These are phyloP conservation scores for Ceratopteris richardii DNA, from an alignment of 75 land plant species.

Conservation along the genomic window DNA sequence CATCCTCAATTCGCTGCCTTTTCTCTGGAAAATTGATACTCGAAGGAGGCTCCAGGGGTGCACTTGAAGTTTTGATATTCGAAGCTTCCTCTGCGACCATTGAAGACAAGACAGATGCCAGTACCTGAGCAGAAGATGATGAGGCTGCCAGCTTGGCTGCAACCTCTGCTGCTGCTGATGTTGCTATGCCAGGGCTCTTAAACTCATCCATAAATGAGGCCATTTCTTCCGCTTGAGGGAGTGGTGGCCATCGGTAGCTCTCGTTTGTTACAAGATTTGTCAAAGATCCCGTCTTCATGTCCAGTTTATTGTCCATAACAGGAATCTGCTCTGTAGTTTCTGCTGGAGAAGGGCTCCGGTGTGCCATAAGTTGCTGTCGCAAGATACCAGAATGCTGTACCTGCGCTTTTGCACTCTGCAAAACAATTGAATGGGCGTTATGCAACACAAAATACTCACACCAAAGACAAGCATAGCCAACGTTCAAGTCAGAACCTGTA, in stretches of 20 bases:
- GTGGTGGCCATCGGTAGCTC: background rate
- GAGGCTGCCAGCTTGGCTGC: slow-evolving; percentile 90
- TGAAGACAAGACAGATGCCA: slow-evolving; percentile 79
- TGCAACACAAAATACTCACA: too few species aligned
- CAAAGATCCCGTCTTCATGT: slow-evolving; percentile 1
- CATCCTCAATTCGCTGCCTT: slow-evolving; percentile 25
- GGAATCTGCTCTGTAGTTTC: background rate
- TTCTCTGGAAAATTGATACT: slow-evolving; percentile 9
- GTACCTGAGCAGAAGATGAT: slow-evolving; percentile 71
- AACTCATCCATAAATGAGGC: slow-evolving; percentile 6
- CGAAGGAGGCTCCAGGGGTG: slow-evolving; percentile 8
- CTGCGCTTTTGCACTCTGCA: slow-evolving; percentile 73
- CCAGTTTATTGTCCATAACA: background rate
- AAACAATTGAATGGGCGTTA: background rate
- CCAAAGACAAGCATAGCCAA: background rate
- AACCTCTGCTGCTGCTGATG: slow-evolving; percentile 79
- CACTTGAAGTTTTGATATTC: slow-evolving; percentile 29
- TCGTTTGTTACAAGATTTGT: background rate
- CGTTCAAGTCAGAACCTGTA: slow-evolving; percentile 44
- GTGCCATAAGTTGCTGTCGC: slow-evolving; percentile 43
- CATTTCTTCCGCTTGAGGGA: background rate
- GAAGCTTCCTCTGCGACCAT: slow-evolving; percentile 78
- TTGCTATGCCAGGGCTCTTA: slow-evolving; percentile 32
- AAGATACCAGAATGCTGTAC: slow-evolving; percentile 49
- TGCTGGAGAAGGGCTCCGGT: background rate